Evolutionary conservation across 2,329 filamentous ascomycete genomes (phyloP).

Genomic region (Curvularia spicifera): DNA sequence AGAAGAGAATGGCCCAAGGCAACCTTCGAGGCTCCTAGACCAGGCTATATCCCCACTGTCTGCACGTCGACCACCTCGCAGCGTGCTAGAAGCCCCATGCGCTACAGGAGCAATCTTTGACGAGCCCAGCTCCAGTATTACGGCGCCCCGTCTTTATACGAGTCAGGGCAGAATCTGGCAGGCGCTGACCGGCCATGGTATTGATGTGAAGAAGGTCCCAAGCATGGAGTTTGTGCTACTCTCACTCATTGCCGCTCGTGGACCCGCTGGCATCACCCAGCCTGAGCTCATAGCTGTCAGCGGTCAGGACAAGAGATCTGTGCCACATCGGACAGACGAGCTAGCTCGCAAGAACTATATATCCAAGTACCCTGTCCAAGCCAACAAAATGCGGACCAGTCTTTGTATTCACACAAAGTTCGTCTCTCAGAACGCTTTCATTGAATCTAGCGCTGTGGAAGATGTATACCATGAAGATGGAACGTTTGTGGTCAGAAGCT

Average conservation of each 20-base stretch:
- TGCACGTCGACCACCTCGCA: conserved; percentile 20
- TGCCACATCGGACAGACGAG: conserved; percentile 65
- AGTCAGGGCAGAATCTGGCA: conserved; percentile 65
- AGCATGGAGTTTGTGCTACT: conserved; percentile 63
- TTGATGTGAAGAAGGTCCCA: conserved; percentile 61
- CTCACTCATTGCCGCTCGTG: conserved; percentile 63
- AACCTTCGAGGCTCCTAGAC: background rate
- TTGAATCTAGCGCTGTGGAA: conserved; percentile 36
- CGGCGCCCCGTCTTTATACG: conserved; percentile 49
- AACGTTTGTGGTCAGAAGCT: conserved; percentile 57
- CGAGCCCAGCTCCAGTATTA: conserved; percentile 27
- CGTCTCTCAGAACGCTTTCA: conserved; percentile 40
- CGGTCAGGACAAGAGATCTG: conserved; percentile 69
- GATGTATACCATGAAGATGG: conserved; percentile 44
- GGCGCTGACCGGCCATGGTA: conserved; percentile 65
- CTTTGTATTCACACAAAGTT: conserved; percentile 62
- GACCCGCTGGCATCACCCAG: conserved; percentile 63
- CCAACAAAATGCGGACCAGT: conserved; percentile 60
- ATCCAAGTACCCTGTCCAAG: conserved; percentile 55
- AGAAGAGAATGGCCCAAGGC: conserved; percentile 13
- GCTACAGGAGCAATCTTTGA: conserved; percentile 34
- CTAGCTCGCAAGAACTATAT: conserved; percentile 67
- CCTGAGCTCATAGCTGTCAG: conserved; percentile 61
- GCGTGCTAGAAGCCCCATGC: conserved; percentile 12
- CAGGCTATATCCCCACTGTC: background rate